Evolutionary conservation across 805 yeast species (phyloP), one percentile per base, ranked within the genome.

Genomic region (Wickerhamomyces bisporus): DNA sequence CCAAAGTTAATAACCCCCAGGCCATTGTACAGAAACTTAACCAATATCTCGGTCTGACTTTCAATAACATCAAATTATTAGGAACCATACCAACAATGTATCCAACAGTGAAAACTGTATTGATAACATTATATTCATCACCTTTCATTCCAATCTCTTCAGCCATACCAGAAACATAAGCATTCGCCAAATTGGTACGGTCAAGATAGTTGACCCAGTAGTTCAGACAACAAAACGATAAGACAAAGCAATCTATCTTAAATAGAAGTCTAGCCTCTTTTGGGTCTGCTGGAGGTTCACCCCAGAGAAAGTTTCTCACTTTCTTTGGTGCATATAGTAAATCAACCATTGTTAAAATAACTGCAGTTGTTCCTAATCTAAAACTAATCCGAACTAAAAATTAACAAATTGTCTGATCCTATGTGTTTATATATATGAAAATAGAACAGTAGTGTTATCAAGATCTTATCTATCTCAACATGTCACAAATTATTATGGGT

Each of bases 71-170:
- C 44, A 79, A 44, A 45, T 79, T 78, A 48, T 77, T 70, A 2
- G 88, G 88, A 26, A 81, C 57, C 67, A 77, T 72, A 8, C 78
- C 79, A 15, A 80, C 63, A 23, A 74, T 70, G 52, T 77, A 77
- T 3, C 87, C 88, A 8, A 75, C 68, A 17, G 72, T 75, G 56
- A 76, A 79, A 36, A 73, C 68, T 0, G 82, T 75, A 42, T 71
- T 73, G 36, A 77, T 63, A 29, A 71, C 43, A 49, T 77, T 76
- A 44, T 66, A 69, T 39, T 77, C 69, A 41, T 71, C 57, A 11
- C 78, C 77, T 29, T 51, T 43, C 65, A 76, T 61, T 3, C 59
- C 46, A 39, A 75, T 47, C 37, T 72, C 83, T 40, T 75, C 77
- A 46, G 75, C 68, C 83, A 80, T 75, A 9, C 86, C 86, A 10